Conservation (phyloP, 1,139 yeast genomes). For the Blastobotrys malaysiensis region DNA sequence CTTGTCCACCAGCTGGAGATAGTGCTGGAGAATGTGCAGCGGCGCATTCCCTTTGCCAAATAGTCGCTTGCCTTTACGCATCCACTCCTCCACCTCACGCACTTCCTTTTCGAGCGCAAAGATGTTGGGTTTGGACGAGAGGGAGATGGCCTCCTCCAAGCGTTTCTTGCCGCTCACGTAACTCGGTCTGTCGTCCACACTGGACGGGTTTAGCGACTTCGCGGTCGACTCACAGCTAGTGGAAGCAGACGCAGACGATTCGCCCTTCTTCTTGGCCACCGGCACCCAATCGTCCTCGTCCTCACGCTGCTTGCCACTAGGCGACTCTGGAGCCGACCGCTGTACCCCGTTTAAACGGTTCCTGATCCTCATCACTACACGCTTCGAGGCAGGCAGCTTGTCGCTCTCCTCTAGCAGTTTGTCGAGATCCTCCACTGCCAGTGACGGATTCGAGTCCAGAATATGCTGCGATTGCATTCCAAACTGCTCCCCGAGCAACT, state of each 20-base stretch:
- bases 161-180: slow-evolving; percentile 27
- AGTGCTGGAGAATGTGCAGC: slow-evolving; percentile 30
- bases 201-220: neutral
- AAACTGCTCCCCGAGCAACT: slow-evolving; percentile 19
- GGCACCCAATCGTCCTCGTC: neutral
- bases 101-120: slow-evolving; percentile 19
- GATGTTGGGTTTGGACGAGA: slow-evolving; percentile 18
- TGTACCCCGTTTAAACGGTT: neutral
- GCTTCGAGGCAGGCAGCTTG: slow-evolving; percentile 12
- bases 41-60: slow-evolving; percentile 38
- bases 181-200: slow-evolving; percentile 26
- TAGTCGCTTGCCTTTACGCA: slow-evolving; percentile 38
- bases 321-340: slow-evolving; percentile 1
- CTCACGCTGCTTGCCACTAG: neutral
- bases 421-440: slow-evolving; percentile 15
- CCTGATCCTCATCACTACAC: neutral
- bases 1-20: slow-evolving; percentile 32
- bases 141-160: slow-evolving; percentile 24
- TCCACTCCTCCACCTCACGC: slow-evolving; percentile 38
- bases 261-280: neutral
- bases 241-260: neutral
- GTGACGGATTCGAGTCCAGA: slow-evolving; percentile 10
- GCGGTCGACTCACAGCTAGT: neutral
- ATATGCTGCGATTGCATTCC: slow-evolving; percentile 17
- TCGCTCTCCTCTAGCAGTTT: slow-evolving; percentile 12